Percentiles rank a stretch among this genome's conserved stretches.
phyloP scores from a whole-genome alignment of 2,329 filamentous ascomycete species.

The Orbilia oligospora region DNA sequence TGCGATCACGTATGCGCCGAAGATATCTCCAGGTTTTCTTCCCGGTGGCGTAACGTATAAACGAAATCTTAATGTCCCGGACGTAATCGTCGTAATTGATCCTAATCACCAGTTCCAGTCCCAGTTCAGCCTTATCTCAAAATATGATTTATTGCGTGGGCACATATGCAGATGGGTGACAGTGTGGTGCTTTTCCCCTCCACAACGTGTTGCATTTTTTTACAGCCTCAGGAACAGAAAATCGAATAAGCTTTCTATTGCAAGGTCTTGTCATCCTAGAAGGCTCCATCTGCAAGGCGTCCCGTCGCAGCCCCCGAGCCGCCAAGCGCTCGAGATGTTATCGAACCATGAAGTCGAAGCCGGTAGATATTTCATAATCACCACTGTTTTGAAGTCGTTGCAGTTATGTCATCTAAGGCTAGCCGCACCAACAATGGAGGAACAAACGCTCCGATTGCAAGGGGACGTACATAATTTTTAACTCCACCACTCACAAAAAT shows the following conservation, averaged over 20 bases:
- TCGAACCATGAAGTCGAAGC: conserved; percentile 18
- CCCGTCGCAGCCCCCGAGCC: conserved; percentile 22
- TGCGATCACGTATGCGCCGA: conserved; percentile 3
- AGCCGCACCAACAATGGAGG: conserved; percentile 14
- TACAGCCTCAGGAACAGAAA: conserved; percentile 41
- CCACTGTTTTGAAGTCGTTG: conserved; percentile 11
- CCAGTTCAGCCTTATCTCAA: neutral
- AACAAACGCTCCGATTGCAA: conserved; percentile 43
- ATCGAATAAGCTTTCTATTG: conserved; percentile 39
- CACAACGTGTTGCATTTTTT: conserved; percentile 34
- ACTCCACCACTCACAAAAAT: conserved; percentile 26
- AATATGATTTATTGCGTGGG: neutral
- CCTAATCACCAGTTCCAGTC: neutral
- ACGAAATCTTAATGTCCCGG: neutral
- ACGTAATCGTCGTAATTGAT: too few relatives aligned
- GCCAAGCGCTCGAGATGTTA: conserved; percentile 12
- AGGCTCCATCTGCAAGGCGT: conserved; percentile 39
- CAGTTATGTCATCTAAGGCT: conserved; percentile 39
- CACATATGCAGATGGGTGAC: neutral
- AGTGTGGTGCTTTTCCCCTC: neutral
- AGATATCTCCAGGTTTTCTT: conserved; percentile 7
- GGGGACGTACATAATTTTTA: conserved; percentile 11
- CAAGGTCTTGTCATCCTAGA: conserved; percentile 33
- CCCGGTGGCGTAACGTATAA: neutral
- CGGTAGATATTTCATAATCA: conserved; percentile 46